Evolutionary conservation across 305 asterid genomes (phyloP), one percentile per base, ranked within the genome.

Genomic region (Fraxinus sp.): DNA sequence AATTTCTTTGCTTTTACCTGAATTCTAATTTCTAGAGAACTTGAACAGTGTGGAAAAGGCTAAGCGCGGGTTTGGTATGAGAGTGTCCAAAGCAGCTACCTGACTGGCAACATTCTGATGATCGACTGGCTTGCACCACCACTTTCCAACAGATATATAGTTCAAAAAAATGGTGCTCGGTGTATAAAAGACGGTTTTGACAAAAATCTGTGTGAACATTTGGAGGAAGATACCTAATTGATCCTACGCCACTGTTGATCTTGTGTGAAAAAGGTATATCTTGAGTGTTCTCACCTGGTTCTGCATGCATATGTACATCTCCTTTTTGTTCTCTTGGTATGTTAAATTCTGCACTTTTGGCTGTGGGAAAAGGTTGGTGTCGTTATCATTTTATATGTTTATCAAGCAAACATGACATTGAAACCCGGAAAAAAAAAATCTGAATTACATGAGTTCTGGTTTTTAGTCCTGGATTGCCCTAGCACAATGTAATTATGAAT

Each of bases 1-100:
- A 74, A 7, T 74, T 24, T 74, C 14, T 35, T 46, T 14, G 5
- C 28, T 74, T 8, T 32, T 76, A 9, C 22, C 79, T 11, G 22
- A n/a, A 41, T 22, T 64, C 73, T 64, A 64, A 64, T 22, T 24
- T 10, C 76, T 52, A 59, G 49, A 76, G 37, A 76, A 52, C 30
- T 57, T 68, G 77, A 46, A 55, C 88, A 90, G 93, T 5, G 79
- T 90, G 80, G 93, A 90, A 88, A 88, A 33, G 84, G 81, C 83
- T 71, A 88, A 87, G 85, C 90, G 81, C 28, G 93, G 93, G 8
- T 87, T 88, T 44, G 93, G 93, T 81, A 90, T 90, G 91, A 88
- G 81, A 83, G 83, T 77, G 52, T 87, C 88, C 11, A 88, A 76
- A 79, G 80, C 77, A 71, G 82, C 79, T 52, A 83, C 82, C 13